These are phyloP conservation scores for Phaffia australis DNA, from an alignment of 768 basidiomycete genomes.

Conservation along the genomic window DNA sequence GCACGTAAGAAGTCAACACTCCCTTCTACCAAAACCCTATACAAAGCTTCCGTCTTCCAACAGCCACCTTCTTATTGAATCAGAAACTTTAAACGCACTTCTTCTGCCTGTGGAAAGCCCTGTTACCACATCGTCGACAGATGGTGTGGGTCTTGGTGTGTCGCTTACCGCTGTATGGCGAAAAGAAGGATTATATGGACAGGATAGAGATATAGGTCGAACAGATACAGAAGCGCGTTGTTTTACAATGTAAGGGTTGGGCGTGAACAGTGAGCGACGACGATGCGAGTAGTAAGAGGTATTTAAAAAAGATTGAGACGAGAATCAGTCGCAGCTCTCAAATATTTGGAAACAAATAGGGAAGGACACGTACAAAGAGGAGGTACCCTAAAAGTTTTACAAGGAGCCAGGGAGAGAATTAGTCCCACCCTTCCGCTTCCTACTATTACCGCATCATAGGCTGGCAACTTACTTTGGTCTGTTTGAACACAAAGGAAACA, in stretches of 20 bases:
- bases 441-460: no score
- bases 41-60: background rate
- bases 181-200: background rate
- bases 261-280: background rate
- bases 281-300: no score
- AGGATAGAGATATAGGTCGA: background rate
- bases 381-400: constrained; percentile 22
- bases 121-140: constrained; percentile 91
- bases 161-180: constrained; percentile 31
- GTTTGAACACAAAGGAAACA: no score
- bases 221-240: background rate
- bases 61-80: background rate
- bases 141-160: constrained; percentile 43
- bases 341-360: no score
- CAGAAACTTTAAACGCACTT: constrained; percentile 55
- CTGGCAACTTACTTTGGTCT: no score
- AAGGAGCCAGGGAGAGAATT: no score
- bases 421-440: no score
- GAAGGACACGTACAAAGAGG: constrained; percentile 24
- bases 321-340: background rate
- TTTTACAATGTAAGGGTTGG: background rate
- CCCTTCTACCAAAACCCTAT: background rate
- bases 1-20: background rate
- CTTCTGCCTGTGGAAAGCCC: constrained; percentile 97
- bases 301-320: background rate